These are phyloP conservation scores for Saxispiralis lemnorum DNA, from an alignment of 495 filamentous ascomycete genomes.

Conservation along the genomic window DNA sequence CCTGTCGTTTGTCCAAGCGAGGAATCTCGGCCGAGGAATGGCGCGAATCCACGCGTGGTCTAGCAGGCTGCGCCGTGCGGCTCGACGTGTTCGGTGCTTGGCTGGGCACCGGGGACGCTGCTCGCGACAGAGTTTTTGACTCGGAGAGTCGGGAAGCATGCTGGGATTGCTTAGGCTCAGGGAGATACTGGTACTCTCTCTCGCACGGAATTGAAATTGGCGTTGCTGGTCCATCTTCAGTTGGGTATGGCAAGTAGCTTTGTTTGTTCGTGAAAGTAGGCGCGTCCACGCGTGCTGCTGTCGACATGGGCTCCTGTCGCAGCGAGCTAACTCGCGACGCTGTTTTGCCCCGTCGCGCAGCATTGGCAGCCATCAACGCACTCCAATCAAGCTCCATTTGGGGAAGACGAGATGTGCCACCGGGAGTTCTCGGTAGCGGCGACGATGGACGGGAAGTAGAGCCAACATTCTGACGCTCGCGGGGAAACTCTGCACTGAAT, in stretches of 20 bases:
- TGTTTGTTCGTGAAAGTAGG: background rate
- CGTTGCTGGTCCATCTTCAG: constrained; percentile 1
- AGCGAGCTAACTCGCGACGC: constrained; percentile 11
- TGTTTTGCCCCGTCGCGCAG: constrained; percentile 5
- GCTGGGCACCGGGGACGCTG: constrained; percentile 4
- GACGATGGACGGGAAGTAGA: constrained; percentile 13
- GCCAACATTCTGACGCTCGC: background rate
- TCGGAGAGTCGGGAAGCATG: background rate
- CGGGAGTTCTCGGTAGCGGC: constrained; percentile 4
- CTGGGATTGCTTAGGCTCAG: background rate
- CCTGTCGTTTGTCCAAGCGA: background rate
- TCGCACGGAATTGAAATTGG: constrained; percentile 13
- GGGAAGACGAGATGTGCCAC: constrained; percentile 7
- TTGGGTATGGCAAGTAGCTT: constrained; percentile 10
- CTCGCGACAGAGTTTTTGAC: background rate
- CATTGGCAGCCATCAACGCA: constrained; percentile 12
- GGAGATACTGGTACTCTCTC: constrained; percentile 6
- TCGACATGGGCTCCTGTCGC: constrained; percentile 7
- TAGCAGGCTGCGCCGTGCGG: background rate
- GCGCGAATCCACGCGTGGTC: constrained; percentile 7
- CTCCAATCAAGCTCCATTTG: constrained; percentile 13
- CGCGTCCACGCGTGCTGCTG: background rate
- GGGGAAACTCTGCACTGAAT: constrained; percentile 5
- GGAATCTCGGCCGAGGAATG: constrained; percentile 7
- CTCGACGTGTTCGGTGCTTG: background rate